Conservation (phyloP, 2,329 filamentous ascomycete genomes). For the Monilinia polystroma region DNA sequence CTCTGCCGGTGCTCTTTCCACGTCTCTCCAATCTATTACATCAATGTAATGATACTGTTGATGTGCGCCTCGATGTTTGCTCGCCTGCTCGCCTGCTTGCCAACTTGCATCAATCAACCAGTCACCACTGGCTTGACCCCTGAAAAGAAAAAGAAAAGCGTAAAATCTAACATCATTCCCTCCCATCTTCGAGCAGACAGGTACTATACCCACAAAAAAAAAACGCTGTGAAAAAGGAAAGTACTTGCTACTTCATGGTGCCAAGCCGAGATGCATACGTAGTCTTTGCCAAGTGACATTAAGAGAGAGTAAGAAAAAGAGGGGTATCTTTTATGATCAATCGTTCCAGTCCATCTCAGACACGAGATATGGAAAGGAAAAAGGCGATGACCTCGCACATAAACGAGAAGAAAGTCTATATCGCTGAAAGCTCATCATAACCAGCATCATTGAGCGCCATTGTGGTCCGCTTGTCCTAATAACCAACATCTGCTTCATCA, state of each 20-base stretch:
- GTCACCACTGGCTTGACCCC: neutral
- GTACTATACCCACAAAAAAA: neutral
- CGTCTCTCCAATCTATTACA: neutral
- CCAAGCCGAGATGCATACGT: neutral
- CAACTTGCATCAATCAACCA: neutral
- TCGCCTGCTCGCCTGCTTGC: neutral
- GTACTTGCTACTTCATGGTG: neutral
- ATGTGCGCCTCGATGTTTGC: neutral
- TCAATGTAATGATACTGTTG: neutral
- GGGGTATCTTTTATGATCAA: constrained; percentile 21
- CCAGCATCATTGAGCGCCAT: neutral
- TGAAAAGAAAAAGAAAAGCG: neutral
- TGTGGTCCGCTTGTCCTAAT: constrained; percentile 4
- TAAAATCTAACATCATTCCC: constrained; percentile 8
- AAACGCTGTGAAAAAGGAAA: constrained; percentile 4
- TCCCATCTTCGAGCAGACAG: neutral
- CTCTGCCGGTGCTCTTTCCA: neutral
- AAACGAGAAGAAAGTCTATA: constrained; percentile 16
- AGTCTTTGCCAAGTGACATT: constrained; percentile 13
- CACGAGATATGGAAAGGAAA: constrained; percentile 13
- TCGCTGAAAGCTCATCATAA: constrained; percentile 9
- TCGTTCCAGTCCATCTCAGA: constrained; percentile 16
- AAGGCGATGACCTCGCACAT: neutral
- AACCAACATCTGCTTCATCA: constrained; percentile 3
- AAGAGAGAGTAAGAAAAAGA: constrained; percentile 16